Percentiles rank a stretch among this genome's conserved stretches.
phyloP scores from a whole-genome alignment of 2,329 filamentous ascomycete species.

The Beauveria australis region DNA sequence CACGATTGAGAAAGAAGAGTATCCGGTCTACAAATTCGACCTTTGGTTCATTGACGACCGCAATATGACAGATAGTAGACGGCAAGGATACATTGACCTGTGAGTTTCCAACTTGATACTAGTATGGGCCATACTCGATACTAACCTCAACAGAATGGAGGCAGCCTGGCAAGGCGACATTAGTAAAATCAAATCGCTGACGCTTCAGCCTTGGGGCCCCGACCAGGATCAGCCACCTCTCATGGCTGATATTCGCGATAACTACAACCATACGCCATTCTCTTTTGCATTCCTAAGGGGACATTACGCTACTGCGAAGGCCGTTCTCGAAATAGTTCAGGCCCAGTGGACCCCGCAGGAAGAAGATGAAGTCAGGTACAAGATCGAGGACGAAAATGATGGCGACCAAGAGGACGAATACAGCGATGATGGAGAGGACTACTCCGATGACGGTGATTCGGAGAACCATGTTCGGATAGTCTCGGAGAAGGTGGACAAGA shows the following conservation, averaged over 20 bases:
- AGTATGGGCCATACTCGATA: neutral
- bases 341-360: conserved; percentile 58
- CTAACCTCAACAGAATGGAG: conserved; percentile 43
- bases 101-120: conserved; percentile 28
- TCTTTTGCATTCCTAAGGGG: conserved; percentile 59
- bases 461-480: conserved; percentile 36
- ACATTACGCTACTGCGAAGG: conserved; percentile 54
- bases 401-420: conserved; percentile 30
- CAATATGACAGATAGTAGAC: conserved; percentile 47
- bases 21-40: conserved; percentile 35
- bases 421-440: conserved; percentile 24
- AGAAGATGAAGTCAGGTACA: conserved; percentile 42
- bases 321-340: conserved; percentile 61
- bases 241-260: conserved; percentile 52
- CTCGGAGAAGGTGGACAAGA: conserved; percentile 51
- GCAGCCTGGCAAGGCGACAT: conserved; percentile 66
- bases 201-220: conserved; percentile 49
- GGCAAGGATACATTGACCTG: conserved; percentile 54
- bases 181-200: conserved; percentile 55
- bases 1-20: conserved; percentile 13
- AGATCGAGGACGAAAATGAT: conserved; percentile 31
- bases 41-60: conserved; percentile 46
- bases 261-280: conserved; percentile 48
- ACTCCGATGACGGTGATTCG: conserved; percentile 28
- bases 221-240: conserved; percentile 50